A percentile compares a stretch with the other conserved stretches of the same genome.
phyloP scores from a whole-genome alignment of 768 basidiomycete species.

The Pulveroboletus sp. region DNA sequence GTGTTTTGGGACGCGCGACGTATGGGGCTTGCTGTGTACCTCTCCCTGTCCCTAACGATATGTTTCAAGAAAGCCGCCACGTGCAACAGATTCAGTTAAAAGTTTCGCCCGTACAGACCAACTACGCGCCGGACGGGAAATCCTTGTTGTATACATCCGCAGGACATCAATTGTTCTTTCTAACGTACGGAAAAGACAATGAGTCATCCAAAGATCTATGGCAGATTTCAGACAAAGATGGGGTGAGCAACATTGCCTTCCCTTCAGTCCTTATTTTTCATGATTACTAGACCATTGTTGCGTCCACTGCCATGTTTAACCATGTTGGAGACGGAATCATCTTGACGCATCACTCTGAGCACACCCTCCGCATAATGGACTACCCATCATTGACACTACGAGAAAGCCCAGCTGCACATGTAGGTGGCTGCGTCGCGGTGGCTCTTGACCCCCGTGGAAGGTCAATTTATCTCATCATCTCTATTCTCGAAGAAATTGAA shows the following conservation, averaged over 20 bases:
- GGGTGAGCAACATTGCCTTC: slow-evolving; percentile 2
- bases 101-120: slow-evolving; percentile 59
- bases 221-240: slow-evolving; percentile 35
- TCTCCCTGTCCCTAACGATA: slow-evolving; percentile 6
- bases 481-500: not conserved
- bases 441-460: slow-evolving; percentile 80
- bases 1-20: slow-evolving; percentile 87
- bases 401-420: slow-evolving; percentile 70
- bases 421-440: slow-evolving; percentile 74
- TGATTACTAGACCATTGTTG: slow-evolving; percentile 40
- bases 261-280: not conserved
- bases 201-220: slow-evolving; percentile 54
- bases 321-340: slow-evolving; percentile 72
- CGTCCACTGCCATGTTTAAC: slow-evolving; percentile 73
- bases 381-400: slow-evolving; percentile 59
- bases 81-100: slow-evolving; percentile 60
- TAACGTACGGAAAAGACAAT: slow-evolving; percentile 55
- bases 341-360: slow-evolving; percentile 60
- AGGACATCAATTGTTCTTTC: slow-evolving; percentile 57
- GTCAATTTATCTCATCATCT: slow-evolving; percentile 29
- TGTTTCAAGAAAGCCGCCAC: slow-evolving; percentile 60
- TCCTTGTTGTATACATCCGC: slow-evolving; percentile 62
- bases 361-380: slow-evolving; percentile 65
- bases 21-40: slow-evolving; percentile 32
- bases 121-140: slow-evolving; percentile 71